Conservation (phyloP, 768 basidiomycete genomes). For the Pisolithus albus region DNA sequence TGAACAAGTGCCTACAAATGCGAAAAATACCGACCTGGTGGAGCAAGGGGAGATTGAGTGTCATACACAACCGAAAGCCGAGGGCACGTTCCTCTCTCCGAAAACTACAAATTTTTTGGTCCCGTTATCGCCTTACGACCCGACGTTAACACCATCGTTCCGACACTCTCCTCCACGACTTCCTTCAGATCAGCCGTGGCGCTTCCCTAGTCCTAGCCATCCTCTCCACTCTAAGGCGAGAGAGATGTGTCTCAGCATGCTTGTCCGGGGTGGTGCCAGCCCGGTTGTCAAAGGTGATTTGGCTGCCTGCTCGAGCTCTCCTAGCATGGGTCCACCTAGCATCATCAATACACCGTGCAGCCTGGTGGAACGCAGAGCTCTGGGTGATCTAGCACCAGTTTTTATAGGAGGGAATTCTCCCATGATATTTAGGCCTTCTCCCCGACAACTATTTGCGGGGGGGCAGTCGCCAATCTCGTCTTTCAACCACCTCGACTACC, state of each 20-base stretch:
- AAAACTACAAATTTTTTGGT: constrained; percentile 25
- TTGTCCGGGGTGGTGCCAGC: constrained; percentile 48
- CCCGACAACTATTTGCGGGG: constrained; percentile 34
- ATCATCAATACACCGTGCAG: constrained; percentile 25
- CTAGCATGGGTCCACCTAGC: constrained; percentile 24
- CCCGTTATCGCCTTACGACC: constrained; percentile 72
- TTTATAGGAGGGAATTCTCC: constrained; percentile 25
- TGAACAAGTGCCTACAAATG: constrained; percentile 1
- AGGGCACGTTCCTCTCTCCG: constrained; percentile 17
- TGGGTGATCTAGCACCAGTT: constrained; percentile 16
- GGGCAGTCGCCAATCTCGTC: constrained; percentile 27
- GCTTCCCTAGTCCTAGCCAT: constrained; percentile 73
- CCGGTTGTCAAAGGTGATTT: constrained; percentile 34
- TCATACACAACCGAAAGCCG: constrained; percentile 2
- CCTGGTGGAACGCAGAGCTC: constrained; percentile 19
- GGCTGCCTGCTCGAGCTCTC: constrained; percentile 23
- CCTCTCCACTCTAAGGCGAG: constrained; percentile 60
- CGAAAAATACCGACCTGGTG: background rate
- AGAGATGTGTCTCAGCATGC: constrained; percentile 60
- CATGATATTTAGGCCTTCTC: constrained; percentile 36
- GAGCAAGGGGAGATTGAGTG: background rate
- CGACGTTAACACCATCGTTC: constrained; percentile 67
- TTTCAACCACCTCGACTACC: constrained; percentile 26
- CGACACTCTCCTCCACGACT: constrained; percentile 69
- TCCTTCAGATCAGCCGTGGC: constrained; percentile 78